phyloP scores from a whole-genome alignment of 495 filamentous ascomycete species.

The Coniosporium apollinis region DNA sequence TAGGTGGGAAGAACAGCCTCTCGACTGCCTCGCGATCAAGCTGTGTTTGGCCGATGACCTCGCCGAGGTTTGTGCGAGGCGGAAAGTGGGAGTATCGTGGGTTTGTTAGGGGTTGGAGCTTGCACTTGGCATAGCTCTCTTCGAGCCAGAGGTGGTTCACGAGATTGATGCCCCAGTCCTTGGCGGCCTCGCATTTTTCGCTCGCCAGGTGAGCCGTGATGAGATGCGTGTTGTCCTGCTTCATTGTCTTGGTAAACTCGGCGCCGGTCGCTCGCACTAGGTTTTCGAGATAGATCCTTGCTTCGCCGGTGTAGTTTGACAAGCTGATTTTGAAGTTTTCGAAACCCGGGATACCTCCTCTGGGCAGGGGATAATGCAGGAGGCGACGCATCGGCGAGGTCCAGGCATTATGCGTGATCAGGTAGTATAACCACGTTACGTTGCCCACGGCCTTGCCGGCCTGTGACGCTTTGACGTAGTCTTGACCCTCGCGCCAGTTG shows the following conservation, averaged over 20 bases:
- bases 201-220: slow-evolving; percentile 75
- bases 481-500: slow-evolving; percentile 63
- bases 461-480: slow-evolving; percentile 62
- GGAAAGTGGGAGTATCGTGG: slow-evolving; percentile 71
- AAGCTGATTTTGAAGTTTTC: slow-evolving; percentile 59
- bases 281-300: slow-evolving; percentile 83
- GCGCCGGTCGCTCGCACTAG: slow-evolving; percentile 69
- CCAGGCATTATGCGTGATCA: slow-evolving; percentile 79
- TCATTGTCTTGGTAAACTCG: slow-evolving; percentile 82
- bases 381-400: slow-evolving; percentile 63
- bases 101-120: slow-evolving; percentile 46
- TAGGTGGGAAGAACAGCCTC: slow-evolving; percentile 32
- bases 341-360: slow-evolving; percentile 62
- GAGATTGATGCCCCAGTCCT: slow-evolving; percentile 79
- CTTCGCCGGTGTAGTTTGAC: slow-evolving; percentile 92
- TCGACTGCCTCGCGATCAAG: slow-evolving; percentile 41
- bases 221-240: slow-evolving; percentile 83
- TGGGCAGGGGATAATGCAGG: slow-evolving; percentile 76
- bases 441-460: slow-evolving; percentile 72
- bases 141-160: slow-evolving; percentile 96
- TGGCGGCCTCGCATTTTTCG: slow-evolving; percentile 81
- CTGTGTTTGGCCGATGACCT: slow-evolving; percentile 75
- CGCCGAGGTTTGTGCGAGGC: slow-evolving; percentile 71
- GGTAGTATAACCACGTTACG: slow-evolving; percentile 79
- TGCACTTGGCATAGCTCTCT: slow-evolving; percentile 84